Base-by-base conservation (phyloP, 1,139 yeast species). In the Pichia sp. region DNA sequence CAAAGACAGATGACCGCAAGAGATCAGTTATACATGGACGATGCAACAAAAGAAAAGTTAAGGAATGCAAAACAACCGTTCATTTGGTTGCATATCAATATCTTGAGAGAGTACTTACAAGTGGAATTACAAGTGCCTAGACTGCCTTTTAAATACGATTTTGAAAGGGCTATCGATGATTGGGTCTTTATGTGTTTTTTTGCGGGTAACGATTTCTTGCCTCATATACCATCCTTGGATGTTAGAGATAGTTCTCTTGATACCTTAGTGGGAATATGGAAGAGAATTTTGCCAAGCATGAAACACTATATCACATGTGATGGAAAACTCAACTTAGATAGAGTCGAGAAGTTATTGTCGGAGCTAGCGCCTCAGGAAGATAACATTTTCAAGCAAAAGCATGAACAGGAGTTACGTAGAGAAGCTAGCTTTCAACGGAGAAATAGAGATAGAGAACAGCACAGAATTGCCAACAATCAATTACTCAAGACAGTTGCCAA, bases 171-270 rank as follows among this genome's bases (percentile, higher is more conserved):
- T 3, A 80, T 93, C 43, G 99, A 93, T 57, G 99, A 93, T 62
- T 93, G 98, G 98, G 88, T 93, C 14, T 93, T 93, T 50, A 82
- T 93, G 88, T 91, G 97, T 70, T 93, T 93, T 65, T 93, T 93
- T 56, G 94, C 91, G 40, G 99, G 99, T 58, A 93, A 93, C 56
- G 99, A 93, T 74, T 93, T 93, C 68, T 67, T 93, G 54, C 99
- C 99, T 3, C 98, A 91, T 61, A 65, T 93, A 47, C 98, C 99
- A 6, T 79, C 94, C 35, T 68, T 93, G 44, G 96, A 91, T 55
- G 96, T 91, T 30, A 74, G 98, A 49, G 97, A 93, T 58, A 85
- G 86, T 53, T 91, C 96, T 49, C 84, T 91, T 52, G 96, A 88
- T 53, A 67, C 75, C 26, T 63, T 91, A 39, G 79, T 86, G 8